Evolutionary conservation across 2,329 filamentous ascomycete genomes (phyloP).

Genomic region (Elsinoe perseae): DNA sequence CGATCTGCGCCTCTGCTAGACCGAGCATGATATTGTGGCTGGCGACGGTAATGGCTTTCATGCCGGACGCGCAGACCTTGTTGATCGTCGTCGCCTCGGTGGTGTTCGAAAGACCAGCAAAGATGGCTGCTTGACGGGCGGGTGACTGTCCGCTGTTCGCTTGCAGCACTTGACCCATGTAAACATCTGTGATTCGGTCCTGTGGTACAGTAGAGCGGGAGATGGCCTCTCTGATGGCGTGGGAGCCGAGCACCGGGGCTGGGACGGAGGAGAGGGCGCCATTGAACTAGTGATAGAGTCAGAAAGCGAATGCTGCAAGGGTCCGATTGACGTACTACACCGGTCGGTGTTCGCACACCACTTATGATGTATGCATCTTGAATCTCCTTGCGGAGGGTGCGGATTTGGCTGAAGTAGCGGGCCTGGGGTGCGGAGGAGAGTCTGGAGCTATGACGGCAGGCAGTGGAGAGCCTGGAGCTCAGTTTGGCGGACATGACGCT

Average conservation of each 20-base stretch:
- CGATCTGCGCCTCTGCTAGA: conserved; percentile 77
- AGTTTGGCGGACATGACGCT: not conserved
- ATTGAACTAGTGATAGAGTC: conserved; percentile 64
- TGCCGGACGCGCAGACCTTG: conserved; percentile 92
- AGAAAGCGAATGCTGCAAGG: not conserved
- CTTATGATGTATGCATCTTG: conserved; percentile 92
- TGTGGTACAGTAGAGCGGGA: conserved; percentile 76
- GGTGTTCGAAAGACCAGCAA: conserved; percentile 52
- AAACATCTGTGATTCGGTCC: conserved; percentile 79
- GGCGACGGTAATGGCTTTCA: conserved; percentile 85
- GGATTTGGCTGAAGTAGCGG: conserved; percentile 43
- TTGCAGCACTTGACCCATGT: conserved; percentile 94
- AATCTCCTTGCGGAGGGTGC: conserved; percentile 54
- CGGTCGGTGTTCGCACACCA: conserved; percentile 80
- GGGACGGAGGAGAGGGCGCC: conserved; percentile 76
- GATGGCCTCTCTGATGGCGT: conserved; percentile 84
- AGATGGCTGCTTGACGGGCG: conserved; percentile 81
- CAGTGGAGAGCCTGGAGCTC: conserved; percentile 1
- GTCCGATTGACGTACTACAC: conserved; percentile 53
- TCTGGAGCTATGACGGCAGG: not conserved
- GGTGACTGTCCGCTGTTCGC: conserved; percentile 80
- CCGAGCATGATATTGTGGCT: conserved; percentile 94
- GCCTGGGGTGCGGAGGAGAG: not conserved
- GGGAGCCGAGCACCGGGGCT: conserved; percentile 80
- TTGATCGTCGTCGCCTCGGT: conserved; percentile 91